Percentiles rank a stretch among this genome's conserved stretches.
These are phyloP conservation scores for Leccinum boreale DNA, from an alignment of 768 basidiomycete genomes.

Conservation along the genomic window DNA sequence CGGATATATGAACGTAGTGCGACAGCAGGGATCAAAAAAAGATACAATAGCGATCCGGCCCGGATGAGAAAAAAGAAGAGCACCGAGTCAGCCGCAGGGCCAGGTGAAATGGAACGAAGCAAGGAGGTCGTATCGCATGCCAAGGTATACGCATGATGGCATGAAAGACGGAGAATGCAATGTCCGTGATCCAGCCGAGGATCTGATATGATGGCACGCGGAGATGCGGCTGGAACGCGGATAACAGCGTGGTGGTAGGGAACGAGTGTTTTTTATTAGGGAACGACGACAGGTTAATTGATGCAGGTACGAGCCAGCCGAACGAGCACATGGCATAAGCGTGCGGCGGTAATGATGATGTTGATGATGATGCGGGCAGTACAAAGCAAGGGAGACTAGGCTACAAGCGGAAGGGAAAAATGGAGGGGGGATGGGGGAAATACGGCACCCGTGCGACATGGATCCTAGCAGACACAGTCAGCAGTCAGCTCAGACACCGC, in stretches of 20 bases:
- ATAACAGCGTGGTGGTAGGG: background rate
- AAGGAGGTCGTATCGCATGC: background rate
- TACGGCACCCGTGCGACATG: background rate
- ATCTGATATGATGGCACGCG: background rate
- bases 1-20: background rate
- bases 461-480: background rate
- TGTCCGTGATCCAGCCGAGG: background rate
- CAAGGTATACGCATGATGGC: background rate
- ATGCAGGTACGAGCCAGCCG: background rate
- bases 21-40: background rate
- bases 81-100: background rate
- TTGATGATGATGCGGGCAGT: background rate
- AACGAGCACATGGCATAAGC: background rate
- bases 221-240: background rate
- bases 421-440: background rate
- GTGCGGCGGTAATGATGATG: conserved; percentile 9
- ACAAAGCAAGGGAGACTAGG: background rate
- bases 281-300: background rate
- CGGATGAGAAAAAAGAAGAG: background rate
- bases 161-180: background rate
- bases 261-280: background rate
- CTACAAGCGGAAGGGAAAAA: background rate
- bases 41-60: background rate
- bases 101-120: background rate
- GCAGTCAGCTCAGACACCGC: background rate